phyloP scores from a whole-genome alignment of 441 rosid species.

The Pelargonium myrrhifolium region DNA sequence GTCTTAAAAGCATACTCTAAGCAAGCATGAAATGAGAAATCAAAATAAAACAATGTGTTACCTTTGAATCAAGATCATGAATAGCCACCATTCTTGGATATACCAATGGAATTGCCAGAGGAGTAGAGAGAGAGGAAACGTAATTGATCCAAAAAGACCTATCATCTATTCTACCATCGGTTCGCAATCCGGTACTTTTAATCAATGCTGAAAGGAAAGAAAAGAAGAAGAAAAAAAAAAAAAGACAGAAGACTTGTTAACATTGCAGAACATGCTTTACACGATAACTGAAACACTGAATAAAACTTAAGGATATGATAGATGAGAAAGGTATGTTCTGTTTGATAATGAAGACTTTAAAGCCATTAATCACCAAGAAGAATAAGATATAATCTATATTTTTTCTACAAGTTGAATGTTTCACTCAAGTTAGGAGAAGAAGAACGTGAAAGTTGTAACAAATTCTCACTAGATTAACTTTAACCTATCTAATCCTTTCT shows the following conservation, averaged over 20 bases:
- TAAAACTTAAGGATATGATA: background rate
- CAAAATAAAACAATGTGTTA: constrained; percentile 14
- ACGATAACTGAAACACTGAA: background rate
- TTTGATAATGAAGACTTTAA: too few species aligned
- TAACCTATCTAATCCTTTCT: too few species aligned
- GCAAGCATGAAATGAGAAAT: constrained; percentile 1
- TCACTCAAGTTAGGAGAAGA: background rate
- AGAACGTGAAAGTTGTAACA: background rate
- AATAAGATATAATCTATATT: too few species aligned
- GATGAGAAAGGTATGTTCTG: too few species aligned
- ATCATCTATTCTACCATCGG: constrained; percentile 85
- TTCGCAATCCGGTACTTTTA: constrained; percentile 67
- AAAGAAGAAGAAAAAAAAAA: constrained; percentile 3
- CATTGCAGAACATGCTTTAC: background rate
- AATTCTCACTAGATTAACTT: too few species aligned
- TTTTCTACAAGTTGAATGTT: too few species aligned
- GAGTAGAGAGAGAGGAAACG: constrained; percentile 64
- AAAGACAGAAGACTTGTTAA: constrained; percentile 15
- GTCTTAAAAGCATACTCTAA: constrained; percentile 12
- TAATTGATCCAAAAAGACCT: constrained; percentile 78
- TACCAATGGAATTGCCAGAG: constrained; percentile 73
- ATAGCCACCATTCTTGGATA: constrained; percentile 87
- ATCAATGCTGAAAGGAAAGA: constrained; percentile 47
- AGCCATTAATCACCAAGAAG: too few species aligned
- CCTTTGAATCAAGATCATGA: constrained; percentile 71